These are phyloP conservation scores for Pilasporangium apinafurcum DNA, from an alignment of 352 stramenopile genomes.

Conservation along the genomic window DNA sequence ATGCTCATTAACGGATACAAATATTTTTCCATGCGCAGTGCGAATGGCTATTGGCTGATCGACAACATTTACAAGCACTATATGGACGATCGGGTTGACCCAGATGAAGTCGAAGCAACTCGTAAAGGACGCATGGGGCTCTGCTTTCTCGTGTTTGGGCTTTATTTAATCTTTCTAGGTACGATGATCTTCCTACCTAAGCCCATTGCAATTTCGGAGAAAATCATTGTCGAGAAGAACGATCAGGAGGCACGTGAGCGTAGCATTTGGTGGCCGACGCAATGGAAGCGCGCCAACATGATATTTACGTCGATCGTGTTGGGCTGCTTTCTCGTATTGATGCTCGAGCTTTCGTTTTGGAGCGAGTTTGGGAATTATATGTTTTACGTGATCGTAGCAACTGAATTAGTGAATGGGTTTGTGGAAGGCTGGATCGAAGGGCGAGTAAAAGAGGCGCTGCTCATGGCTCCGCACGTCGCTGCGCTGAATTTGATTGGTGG, in stretches of 20 bases:
- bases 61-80: constrained; percentile 85
- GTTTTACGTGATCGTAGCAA: constrained; percentile 94
- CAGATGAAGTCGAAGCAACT: constrained; percentile 47
- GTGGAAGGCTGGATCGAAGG: constrained; percentile 88
- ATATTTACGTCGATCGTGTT: constrained; percentile 92
- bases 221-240: constrained; percentile 81
- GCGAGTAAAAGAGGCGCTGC: constrained; percentile 88
- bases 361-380: constrained; percentile 92
- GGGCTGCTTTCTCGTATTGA: constrained; percentile 89
- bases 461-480: constrained; percentile 88
- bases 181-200: constrained; percentile 92
- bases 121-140: constrained; percentile 88
- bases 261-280: constrained; percentile 85
- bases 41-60: constrained; percentile 68
- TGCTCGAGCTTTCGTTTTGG: constrained; percentile 97
- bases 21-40: constrained; percentile 17
- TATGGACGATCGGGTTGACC: constrained; percentile 79
- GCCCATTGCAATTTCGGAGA: constrained; percentile 84
- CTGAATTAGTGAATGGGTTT: constrained; percentile 87
- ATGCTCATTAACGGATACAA: constrained; percentile 56
- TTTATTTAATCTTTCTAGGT: constrained; percentile 82
- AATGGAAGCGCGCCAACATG: constrained; percentile 95
- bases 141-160: constrained; percentile 88
- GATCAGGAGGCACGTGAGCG: constrained; percentile 55
- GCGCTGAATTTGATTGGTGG: constrained; percentile 86